Conservation (phyloP, 805 yeast species). For the Pichia deserticola region DNA sequence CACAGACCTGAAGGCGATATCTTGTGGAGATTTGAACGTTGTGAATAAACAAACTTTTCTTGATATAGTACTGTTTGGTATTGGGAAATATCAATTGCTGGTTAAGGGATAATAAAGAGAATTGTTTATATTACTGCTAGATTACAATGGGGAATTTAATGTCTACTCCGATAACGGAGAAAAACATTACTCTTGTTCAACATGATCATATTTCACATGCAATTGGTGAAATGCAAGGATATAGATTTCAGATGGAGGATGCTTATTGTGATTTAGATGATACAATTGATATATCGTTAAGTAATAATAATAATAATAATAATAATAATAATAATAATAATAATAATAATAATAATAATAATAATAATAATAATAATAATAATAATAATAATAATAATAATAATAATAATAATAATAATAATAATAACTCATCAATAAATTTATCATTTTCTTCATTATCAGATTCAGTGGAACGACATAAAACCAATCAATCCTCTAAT, state of each 20-base stretch:
- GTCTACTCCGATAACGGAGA: conserved; percentile 69
- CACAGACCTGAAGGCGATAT: too few relatives aligned
- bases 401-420: background rate
- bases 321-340: too few relatives aligned
- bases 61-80: too few relatives aligned
- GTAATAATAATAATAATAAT: background rate
- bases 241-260: conserved; percentile 68
- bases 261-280: conserved; percentile 48
- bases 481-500: background rate
- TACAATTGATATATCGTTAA: conserved; percentile 8
- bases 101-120: background rate
- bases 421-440: too few relatives aligned
- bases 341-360: too few relatives aligned
- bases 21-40: too few relatives aligned
- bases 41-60: too few relatives aligned
- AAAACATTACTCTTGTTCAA: conserved; percentile 42
- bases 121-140: too few relatives aligned
- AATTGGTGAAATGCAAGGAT: conserved; percentile 75
- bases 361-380: background rate
- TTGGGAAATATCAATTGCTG: too few relatives aligned
- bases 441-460: background rate
- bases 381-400: background rate
- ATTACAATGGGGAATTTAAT: conserved; percentile 60
- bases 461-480: background rate
- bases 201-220: conserved; percentile 46